These are phyloP conservation scores for Dactylonectria estremocensis DNA, from an alignment of 2,329 filamentous ascomycete species.

Conservation along the genomic window DNA sequence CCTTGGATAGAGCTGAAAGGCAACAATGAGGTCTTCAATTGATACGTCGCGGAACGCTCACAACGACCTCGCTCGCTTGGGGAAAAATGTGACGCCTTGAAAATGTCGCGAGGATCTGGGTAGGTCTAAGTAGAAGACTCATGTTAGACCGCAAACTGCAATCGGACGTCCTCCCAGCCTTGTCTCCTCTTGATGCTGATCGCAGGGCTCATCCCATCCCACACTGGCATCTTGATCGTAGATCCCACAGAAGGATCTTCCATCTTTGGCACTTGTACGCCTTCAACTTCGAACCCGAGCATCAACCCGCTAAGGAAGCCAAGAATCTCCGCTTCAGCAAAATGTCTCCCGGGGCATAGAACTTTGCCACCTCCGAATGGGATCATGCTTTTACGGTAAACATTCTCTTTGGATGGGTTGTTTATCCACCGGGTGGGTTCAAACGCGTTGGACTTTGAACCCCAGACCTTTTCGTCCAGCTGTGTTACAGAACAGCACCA, in stretches of 20 bases:
- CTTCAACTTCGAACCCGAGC: slow-evolving; percentile 16
- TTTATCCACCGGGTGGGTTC: slow-evolving; percentile 14
- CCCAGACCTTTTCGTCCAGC: slow-evolving; percentile 17
- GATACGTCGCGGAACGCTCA: no score
- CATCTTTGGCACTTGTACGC: slow-evolving; percentile 5
- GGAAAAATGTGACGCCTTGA: no score
- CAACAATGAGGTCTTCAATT: no score
- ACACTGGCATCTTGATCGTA: background rate
- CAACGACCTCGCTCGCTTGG: no score
- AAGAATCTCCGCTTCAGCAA: slow-evolving; percentile 22
- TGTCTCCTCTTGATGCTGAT: background rate
- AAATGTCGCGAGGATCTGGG: no score
- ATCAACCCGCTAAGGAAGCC: slow-evolving; percentile 19
- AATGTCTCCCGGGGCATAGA: slow-evolving; percentile 25
- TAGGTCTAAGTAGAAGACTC: no score
- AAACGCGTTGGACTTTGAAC: slow-evolving; percentile 5
- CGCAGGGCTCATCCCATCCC: background rate
- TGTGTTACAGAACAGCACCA: slow-evolving; percentile 22
- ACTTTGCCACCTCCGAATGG: slow-evolving; percentile 32
- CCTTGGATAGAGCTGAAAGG: no score
- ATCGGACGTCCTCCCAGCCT: slow-evolving; percentile 20
- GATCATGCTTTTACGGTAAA: slow-evolving; percentile 16
- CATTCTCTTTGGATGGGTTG: slow-evolving; percentile 8
- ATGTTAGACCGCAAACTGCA: background rate
- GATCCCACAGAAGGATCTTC: slow-evolving; percentile 14